Evolutionary conservation across 495 filamentous ascomycete genomes (phyloP).

Genomic region (Talaromyces thailandensis): DNA sequence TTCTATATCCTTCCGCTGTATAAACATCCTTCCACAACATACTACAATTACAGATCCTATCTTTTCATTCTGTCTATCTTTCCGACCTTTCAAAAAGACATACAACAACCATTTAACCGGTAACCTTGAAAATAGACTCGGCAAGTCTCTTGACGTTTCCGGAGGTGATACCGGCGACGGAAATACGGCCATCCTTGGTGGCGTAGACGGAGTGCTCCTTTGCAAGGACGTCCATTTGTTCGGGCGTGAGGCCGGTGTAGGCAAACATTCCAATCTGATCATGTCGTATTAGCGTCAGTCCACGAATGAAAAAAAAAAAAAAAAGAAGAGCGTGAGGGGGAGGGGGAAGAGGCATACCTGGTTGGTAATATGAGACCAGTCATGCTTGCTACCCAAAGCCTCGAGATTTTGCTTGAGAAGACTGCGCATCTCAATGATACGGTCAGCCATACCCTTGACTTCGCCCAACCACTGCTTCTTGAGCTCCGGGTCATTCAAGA

Average conservation of each 20-base stretch:
- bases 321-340: background rate
- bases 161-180: slow-evolving; percentile 89
- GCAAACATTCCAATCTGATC: slow-evolving; percentile 93
- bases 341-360: slow-evolving; percentile 38
- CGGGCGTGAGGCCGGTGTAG: slow-evolving; percentile 86
- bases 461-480: slow-evolving; percentile 93
- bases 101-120: slow-evolving; percentile 33
- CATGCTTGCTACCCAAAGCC: slow-evolving; percentile 86
- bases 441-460: slow-evolving; percentile 98
- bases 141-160: slow-evolving; percentile 91
- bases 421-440: slow-evolving; percentile 96
- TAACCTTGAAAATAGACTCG: slow-evolving; percentile 92
- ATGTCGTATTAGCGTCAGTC: no score
- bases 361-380: slow-evolving; percentile 97
- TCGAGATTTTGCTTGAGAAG: slow-evolving; percentile 89
- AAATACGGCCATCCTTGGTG: slow-evolving; percentile 95
- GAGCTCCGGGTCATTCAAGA: slow-evolving; percentile 78
- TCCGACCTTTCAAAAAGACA: background rate
- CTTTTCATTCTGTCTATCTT: slow-evolving; percentile 6
- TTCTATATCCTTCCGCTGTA: background rate
- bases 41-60: background rate
- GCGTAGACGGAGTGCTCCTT: slow-evolving; percentile 98
- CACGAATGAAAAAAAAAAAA: background rate
- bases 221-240: slow-evolving; percentile 86
- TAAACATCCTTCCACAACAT: background rate